Evolutionary conservation across 2,329 filamentous ascomycete species (phyloP).

Genomic region (Ophiognomonia clavigignenti-juglandacearum): DNA sequence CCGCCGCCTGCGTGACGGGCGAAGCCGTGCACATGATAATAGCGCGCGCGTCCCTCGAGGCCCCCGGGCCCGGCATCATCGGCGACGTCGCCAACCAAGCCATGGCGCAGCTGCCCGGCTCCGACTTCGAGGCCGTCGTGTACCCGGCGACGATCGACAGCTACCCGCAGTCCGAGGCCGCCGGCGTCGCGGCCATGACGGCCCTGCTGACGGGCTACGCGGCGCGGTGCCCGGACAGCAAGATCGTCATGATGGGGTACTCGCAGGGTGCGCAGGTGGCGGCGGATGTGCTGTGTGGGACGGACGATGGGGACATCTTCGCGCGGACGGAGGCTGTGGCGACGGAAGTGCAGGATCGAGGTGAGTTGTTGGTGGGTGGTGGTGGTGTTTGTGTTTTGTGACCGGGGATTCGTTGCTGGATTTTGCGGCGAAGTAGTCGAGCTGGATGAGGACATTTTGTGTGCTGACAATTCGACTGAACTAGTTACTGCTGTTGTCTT

Average conservation of each 20-base stretch:
- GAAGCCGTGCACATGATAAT: conserved; percentile 22
- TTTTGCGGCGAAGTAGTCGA: not conserved
- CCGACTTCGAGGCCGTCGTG: conserved; percentile 19
- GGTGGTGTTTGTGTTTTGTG: too few species aligned
- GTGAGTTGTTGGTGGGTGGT: too few species aligned
- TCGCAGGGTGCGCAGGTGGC: conserved; percentile 23
- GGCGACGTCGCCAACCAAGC: conserved; percentile 21
- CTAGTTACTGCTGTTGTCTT: conserved; percentile 21
- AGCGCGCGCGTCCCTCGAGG: conserved; percentile 20
- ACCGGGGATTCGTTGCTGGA: too few species aligned
- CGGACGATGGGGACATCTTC: conserved; percentile 10
- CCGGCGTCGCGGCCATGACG: conserved; percentile 17
- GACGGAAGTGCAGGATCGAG: conserved; percentile 3
- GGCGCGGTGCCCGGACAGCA: conserved; percentile 18
- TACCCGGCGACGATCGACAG: conserved; percentile 23
- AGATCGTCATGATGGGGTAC: conserved; percentile 23
- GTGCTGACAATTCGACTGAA: not conserved
- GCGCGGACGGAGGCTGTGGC: conserved; percentile 11
- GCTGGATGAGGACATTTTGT: not conserved
- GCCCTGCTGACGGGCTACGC: conserved; percentile 17
- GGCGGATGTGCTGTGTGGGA: conserved; percentile 21
- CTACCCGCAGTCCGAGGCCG: conserved; percentile 18
- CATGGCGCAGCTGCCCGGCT: conserved; percentile 17
- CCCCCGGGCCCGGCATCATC: conserved; percentile 18
- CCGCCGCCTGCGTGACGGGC: conserved; percentile 14